Conservation (phyloP, 75 land plant genomes). For the Sequoiadendron giganteum region DNA sequence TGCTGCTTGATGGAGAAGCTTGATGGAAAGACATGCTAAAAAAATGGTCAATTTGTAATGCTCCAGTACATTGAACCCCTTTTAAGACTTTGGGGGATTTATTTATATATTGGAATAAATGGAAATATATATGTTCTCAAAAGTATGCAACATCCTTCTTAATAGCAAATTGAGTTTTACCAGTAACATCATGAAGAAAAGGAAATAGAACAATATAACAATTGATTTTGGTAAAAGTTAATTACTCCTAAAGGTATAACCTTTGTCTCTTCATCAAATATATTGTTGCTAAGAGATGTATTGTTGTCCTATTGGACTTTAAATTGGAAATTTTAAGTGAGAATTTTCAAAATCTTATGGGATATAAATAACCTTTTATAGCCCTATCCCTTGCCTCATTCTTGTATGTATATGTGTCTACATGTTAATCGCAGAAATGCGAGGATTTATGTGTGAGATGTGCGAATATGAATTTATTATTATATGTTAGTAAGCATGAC, state of each 20-base stretch:
- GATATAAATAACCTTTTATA: background rate
- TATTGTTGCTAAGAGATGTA: background rate
- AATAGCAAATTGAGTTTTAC: background rate
- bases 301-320: background rate
- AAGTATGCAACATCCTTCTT: background rate
- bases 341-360: background rate
- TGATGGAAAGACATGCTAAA: slow-evolving; percentile 1
- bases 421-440: background rate
- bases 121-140: background rate
- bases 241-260: background rate
- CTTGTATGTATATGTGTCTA: background rate
- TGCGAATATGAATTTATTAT: background rate
- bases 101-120: background rate
- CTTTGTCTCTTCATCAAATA: background rate
- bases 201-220: background rate
- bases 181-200: background rate
- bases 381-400: background rate
- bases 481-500: background rate
- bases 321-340: background rate
- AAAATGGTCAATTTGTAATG: background rate
- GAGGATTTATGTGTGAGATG: background rate
- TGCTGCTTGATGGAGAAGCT: slow-evolving; percentile 12
- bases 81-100: background rate
- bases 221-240: background rate
- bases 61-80: background rate